Percentiles rank a stretch among this genome's conserved stretches.
Evolutionary conservation across 2,329 filamentous ascomycete species (phyloP).

Genomic region (Mariannaea sp.): DNA sequence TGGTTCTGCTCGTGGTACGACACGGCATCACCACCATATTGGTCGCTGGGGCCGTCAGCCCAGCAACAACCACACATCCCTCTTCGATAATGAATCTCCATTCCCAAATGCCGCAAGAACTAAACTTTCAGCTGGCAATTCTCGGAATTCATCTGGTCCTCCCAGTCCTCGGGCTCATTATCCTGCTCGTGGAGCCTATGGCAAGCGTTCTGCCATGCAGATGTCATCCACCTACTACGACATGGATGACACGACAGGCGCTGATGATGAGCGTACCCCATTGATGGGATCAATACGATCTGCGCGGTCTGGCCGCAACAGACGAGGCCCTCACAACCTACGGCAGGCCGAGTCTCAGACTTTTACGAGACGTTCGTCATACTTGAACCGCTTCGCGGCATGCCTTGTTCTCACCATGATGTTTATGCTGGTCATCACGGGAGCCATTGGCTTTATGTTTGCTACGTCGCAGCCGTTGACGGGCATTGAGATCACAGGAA

Average conservation of each 20-base stretch:
- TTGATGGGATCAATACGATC: slow-evolving; percentile 69
- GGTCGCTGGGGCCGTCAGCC: slow-evolving; percentile 76
- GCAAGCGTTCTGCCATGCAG: slow-evolving; percentile 60
- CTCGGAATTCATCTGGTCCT: slow-evolving; percentile 69
- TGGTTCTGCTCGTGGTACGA: slow-evolving; percentile 67
- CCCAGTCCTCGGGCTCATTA: slow-evolving; percentile 68
- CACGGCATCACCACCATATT: slow-evolving; percentile 75
- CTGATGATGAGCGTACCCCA: slow-evolving; percentile 87
- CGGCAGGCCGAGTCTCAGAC: slow-evolving; percentile 77
- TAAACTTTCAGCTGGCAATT: slow-evolving; percentile 63
- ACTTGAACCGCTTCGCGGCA: slow-evolving; percentile 77
- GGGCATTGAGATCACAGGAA: slow-evolving; percentile 76
- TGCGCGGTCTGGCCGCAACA: slow-evolving; percentile 59
- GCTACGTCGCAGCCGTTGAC: slow-evolving; percentile 87
- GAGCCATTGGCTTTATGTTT: slow-evolving; percentile 85
- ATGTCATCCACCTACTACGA: slow-evolving; percentile 75
- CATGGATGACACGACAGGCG: slow-evolving; percentile 76
- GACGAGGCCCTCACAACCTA: slow-evolving; percentile 60
- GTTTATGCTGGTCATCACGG: slow-evolving; percentile 80
- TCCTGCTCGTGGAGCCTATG: slow-evolving; percentile 39
- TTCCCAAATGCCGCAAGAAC: slow-evolving; percentile 70
- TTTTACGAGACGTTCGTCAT: slow-evolving; percentile 64
- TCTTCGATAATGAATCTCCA: slow-evolving; percentile 78
- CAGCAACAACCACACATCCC: slow-evolving; percentile 68
- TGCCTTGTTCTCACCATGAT: slow-evolving; percentile 85